phyloP scores from a whole-genome alignment of 371 early-diverging fungal species.

The Parasitella parasitica region DNA sequence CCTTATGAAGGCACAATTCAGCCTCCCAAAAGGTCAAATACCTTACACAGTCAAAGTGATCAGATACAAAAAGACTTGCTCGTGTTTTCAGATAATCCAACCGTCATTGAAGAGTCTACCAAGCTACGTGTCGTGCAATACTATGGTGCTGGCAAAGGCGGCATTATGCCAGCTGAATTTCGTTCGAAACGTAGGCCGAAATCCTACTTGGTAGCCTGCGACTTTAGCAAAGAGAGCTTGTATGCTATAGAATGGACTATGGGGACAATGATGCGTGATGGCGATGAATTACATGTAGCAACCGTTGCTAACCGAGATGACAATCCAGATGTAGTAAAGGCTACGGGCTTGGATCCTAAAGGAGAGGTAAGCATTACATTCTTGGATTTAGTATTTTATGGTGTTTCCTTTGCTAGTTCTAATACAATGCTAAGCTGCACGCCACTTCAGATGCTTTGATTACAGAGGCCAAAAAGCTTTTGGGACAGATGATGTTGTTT shows the following conservation, averaged over 20 bases:
- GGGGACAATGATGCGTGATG: conserved; percentile 57
- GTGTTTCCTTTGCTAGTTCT: too few species aligned
- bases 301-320: conserved; percentile 53
- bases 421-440: conserved; percentile 34
- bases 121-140: conserved; percentile 4
- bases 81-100: conserved; percentile 16
- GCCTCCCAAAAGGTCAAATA: neutral
- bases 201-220: conserved; percentile 40
- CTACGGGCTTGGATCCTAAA: conserved; percentile 21
- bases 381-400: neutral
- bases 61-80: conserved; percentile 1
- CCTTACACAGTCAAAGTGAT: neutral
- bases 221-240: conserved; percentile 42
- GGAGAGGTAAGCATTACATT: conserved; percentile 12
- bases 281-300: conserved; percentile 55
- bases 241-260: conserved; percentile 56
- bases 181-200: conserved; percentile 20
- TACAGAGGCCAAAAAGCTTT: conserved; percentile 22
- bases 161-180: conserved; percentile 5
- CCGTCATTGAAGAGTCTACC: conserved; percentile 5
- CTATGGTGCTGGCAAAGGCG: conserved; percentile 32
- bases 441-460: conserved; percentile 25
- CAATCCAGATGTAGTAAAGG: conserved; percentile 36
- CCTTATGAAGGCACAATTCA: conserved; percentile 17
- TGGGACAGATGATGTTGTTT: conserved; percentile 43